Evolutionary conservation across 2,329 filamentous ascomycete genomes (phyloP).

Genomic region (Botryosphaeria dothidea): DNA sequence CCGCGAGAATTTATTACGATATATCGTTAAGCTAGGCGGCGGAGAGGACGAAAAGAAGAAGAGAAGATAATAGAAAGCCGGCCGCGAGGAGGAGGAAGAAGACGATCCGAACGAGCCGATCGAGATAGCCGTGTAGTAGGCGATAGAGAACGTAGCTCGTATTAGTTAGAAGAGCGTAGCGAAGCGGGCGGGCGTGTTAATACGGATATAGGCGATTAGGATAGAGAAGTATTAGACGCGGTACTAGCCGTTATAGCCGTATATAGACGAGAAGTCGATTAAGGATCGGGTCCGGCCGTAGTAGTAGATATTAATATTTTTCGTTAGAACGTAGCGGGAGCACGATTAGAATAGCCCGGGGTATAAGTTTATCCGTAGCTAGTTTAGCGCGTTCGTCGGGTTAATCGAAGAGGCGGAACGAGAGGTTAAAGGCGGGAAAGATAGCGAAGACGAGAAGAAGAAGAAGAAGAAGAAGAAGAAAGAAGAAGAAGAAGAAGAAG

Average conservation of each 20-base stretch:
- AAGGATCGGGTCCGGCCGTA: constrained; percentile 17
- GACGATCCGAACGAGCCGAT: constrained; percentile 8
- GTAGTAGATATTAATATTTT: constrained; percentile 24
- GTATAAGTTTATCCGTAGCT: background rate
- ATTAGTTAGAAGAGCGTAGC: constrained; percentile 23
- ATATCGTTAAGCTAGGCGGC: too few species aligned
- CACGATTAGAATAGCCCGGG: background rate
- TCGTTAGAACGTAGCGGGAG: constrained; percentile 17
- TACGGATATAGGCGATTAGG: constrained; percentile 24
- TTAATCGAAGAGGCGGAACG: background rate
- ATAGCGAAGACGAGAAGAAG: background rate
- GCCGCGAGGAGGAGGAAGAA: background rate
- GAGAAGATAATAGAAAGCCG: background rate
- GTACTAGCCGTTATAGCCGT: constrained; percentile 23
- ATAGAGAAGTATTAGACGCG: constrained; percentile 26
- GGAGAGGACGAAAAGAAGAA: background rate
- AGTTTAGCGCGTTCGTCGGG: background rate
- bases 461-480: background rate
- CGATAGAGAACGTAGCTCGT: constrained; percentile 22
- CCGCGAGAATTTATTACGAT: too few species aligned
- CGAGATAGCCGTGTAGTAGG: constrained; percentile 22
- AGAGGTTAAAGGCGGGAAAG: background rate
- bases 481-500: background rate
- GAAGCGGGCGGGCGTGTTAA: constrained; percentile 20
- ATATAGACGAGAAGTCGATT: constrained; percentile 23